These are phyloP conservation scores for Neonectria punicea DNA, from an alignment of 2,329 filamentous ascomycete genomes.

Conservation along the genomic window DNA sequence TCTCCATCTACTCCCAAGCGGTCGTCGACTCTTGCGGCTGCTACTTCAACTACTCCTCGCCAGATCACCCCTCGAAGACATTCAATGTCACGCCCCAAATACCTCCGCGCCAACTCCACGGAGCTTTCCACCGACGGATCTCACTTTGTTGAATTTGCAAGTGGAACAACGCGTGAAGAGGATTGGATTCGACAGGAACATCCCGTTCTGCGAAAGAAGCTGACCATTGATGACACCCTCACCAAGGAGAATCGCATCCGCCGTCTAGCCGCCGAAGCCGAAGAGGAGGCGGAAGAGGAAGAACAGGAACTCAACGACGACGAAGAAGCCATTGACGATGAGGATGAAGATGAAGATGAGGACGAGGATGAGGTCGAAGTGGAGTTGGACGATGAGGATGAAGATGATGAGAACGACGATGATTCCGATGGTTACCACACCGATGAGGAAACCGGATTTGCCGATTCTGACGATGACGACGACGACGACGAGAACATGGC, in stretches of 20 bases:
- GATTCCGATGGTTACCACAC: constrained; percentile 79
- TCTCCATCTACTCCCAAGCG: constrained; percentile 48
- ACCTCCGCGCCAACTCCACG: constrained; percentile 60
- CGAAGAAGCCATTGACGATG: constrained; percentile 59
- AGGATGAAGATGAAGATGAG: constrained; percentile 61
- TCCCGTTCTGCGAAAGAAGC: constrained; percentile 70
- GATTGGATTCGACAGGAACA: constrained; percentile 86
- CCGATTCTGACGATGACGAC: constrained; percentile 75
- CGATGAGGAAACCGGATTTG: constrained; percentile 74
- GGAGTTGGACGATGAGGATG: constrained; percentile 63
- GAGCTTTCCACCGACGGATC: constrained; percentile 66
- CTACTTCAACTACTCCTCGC: constrained; percentile 39
- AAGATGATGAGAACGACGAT: constrained; percentile 65
- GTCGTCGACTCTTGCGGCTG: constrained; percentile 35
- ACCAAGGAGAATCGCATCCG: constrained; percentile 90
- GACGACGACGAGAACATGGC: constrained; percentile 72
- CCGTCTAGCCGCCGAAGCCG: constrained; percentile 85
- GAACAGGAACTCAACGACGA: constrained; percentile 68
- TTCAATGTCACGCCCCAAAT: constrained; percentile 52
- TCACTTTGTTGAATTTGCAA: constrained; percentile 92
- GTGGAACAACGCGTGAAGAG: constrained; percentile 82
- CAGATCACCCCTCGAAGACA: constrained; percentile 38
- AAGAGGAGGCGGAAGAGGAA: constrained; percentile 84
- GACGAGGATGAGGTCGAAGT: constrained; percentile 62
- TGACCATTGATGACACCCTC: constrained; percentile 91